Percentiles rank a stretch among this genome's conserved stretches.
phyloP scores from a whole-genome alignment of 495 filamentous ascomycete genomes.

The Lasiosphaeris hirsuta region DNA sequence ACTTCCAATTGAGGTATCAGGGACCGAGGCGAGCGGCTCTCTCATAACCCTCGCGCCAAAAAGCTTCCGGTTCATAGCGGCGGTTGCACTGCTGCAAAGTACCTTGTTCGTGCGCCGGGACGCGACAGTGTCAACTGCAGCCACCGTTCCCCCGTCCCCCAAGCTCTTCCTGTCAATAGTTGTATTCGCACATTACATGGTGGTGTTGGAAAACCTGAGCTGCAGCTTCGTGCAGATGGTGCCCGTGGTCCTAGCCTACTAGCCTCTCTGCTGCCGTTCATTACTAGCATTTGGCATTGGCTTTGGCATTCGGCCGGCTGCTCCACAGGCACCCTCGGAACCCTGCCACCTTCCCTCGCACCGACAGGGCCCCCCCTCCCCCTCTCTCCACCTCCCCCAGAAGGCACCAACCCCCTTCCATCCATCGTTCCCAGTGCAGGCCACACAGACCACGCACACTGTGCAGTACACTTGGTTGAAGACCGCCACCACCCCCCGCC shows the following conservation, averaged over 20 bases:
- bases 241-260: constrained; percentile 10
- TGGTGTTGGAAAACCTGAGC: constrained; percentile 15
- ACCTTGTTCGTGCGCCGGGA: constrained; percentile 26
- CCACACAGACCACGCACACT: constrained; percentile 17
- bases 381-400: constrained; percentile 9
- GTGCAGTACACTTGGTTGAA: constrained; percentile 20
- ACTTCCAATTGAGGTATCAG: background rate
- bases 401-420: constrained; percentile 29
- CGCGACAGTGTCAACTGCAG: constrained; percentile 23
- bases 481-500: constrained; percentile 47
- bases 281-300: no score
- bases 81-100: constrained; percentile 23
- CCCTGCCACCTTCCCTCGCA: constrained; percentile 22
- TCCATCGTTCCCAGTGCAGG: constrained; percentile 11
- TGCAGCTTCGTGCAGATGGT: constrained; percentile 31
- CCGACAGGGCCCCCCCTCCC: constrained; percentile 20
- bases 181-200: constrained; percentile 4
- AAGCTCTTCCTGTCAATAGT: constrained; percentile 1
- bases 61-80: constrained; percentile 17
- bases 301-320: no score
- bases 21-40: no score
- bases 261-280: constrained; percentile 1
- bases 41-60: constrained; percentile 1
- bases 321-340: no score
- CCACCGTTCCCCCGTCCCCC: constrained; percentile 11